These are phyloP conservation scores for Zea luxurians DNA, from an alignment of 176 grass and related monocot species.

Conservation along the genomic window DNA sequence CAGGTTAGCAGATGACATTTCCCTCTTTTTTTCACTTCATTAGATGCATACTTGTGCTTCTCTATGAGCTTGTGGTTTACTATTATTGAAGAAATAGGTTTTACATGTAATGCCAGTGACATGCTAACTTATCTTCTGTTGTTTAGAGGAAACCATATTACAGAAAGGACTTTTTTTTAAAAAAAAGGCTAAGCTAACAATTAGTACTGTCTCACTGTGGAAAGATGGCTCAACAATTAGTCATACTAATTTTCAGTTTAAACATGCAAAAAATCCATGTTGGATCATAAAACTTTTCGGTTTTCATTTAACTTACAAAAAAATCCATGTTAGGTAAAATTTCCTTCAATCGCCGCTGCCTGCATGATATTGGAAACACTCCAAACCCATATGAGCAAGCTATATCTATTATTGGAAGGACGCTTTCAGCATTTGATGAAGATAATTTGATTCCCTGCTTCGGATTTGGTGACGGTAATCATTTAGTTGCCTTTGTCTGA, in stretches of 20 bases:
- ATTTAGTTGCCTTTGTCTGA: background rate
- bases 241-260: constrained; percentile 11
- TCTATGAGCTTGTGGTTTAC: constrained; percentile 21
- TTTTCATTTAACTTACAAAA: constrained; percentile 32
- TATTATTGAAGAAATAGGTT: background rate
- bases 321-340: constrained; percentile 61
- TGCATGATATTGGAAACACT: constrained; percentile 64
- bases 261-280: constrained; percentile 16
- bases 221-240: background rate
- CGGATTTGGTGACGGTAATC: constrained; percentile 86
- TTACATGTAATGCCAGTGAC: background rate
- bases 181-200: constrained; percentile 12
- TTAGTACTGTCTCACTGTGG: background rate
- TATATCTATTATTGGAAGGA: constrained; percentile 91
- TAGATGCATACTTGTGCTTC: constrained; percentile 23
- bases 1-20: constrained; percentile 59
- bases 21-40: constrained; percentile 11
- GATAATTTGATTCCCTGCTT: constrained; percentile 93
- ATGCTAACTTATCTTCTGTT: constrained; percentile 27
- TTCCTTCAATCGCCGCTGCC: constrained; percentile 70
- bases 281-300: background rate
- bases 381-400: constrained; percentile 94
- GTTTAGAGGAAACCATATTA: constrained; percentile 4
- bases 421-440: constrained; percentile 88
- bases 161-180: background rate